Percentiles rank a stretch among this genome's conserved stretches.
phyloP scores from a whole-genome alignment of 495 filamentous ascomycete genomes.

The Pseudoneurospora amorphoporcata region DNA sequence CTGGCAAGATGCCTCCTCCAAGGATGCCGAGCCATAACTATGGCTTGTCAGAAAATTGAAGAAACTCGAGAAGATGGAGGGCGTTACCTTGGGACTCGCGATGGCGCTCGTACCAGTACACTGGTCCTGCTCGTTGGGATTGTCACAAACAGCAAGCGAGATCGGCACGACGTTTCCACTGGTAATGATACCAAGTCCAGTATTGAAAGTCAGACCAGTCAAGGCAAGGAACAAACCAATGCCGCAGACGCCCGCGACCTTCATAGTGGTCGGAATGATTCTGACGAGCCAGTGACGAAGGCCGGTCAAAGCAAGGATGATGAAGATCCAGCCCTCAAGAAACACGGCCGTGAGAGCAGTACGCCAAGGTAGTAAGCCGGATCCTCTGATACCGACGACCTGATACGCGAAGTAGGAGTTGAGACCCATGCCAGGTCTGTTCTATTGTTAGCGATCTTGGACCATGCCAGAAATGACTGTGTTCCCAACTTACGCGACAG shows the following conservation, averaged over 20 bases:
- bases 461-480: neutral
- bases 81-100: conserved; percentile 51
- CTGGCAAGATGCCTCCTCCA: conserved; percentile 64
- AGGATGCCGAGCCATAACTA: conserved; percentile 71
- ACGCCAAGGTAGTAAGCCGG: conserved; percentile 54
- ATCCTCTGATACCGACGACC: conserved; percentile 65
- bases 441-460: conserved; percentile 13
- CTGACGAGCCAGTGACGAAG: conserved; percentile 79
- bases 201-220: conserved; percentile 65
- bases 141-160: conserved; percentile 56
- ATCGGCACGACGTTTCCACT: conserved; percentile 50
- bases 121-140: conserved; percentile 25
- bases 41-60: conserved; percentile 8
- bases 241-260: conserved; percentile 68
- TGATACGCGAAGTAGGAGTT: conserved; percentile 86
- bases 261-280: conserved; percentile 68
- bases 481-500: conserved; percentile 48
- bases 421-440: conserved; percentile 62
- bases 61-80: neutral
- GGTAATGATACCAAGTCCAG: conserved; percentile 66
- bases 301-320: conserved; percentile 58
- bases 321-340: conserved; percentile 59
- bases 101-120: conserved; percentile 42
- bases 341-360: conserved; percentile 76
- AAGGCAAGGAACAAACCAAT: conserved; percentile 72